Conservation (phyloP, 2,329 filamentous ascomycete species). For the Aphanocladium album region DNA sequence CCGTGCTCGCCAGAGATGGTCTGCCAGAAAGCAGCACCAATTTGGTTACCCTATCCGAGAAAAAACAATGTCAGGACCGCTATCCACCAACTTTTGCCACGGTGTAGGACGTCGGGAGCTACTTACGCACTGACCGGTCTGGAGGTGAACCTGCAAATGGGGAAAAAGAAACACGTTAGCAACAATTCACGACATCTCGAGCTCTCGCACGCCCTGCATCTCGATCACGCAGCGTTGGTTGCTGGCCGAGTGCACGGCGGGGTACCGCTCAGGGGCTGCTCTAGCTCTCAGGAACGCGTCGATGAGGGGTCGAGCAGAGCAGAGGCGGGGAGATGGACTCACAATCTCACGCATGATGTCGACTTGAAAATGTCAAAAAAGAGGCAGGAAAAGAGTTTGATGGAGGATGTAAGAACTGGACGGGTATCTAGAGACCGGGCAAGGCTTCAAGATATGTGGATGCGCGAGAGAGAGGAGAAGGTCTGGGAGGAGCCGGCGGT, state of each 20-base stretch:
- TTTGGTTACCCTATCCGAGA: constrained; percentile 87
- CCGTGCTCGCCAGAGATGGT: constrained; percentile 88
- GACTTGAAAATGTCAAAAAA: constrained; percentile 22
- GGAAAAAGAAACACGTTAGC: constrained; percentile 49
- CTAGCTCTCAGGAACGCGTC: constrained; percentile 35
- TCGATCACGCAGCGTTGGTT: not conserved
- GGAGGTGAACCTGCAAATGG: constrained; percentile 84
- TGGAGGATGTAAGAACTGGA: constrained; percentile 28
- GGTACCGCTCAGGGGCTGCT: constrained; percentile 12
- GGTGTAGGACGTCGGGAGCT: constrained; percentile 1
- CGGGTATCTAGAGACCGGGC: constrained; percentile 29
- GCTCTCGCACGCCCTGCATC: not conserved
- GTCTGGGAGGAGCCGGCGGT: constrained; percentile 17
- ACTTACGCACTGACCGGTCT: constrained; percentile 98
- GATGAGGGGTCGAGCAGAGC: constrained; percentile 17
- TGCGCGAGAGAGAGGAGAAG: constrained; percentile 22
- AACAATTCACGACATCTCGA: constrained; percentile 19
- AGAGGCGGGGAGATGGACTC: constrained; percentile 32
- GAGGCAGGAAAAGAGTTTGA: constrained; percentile 14
- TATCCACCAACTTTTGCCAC: not conserved
- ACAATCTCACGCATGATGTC: constrained; percentile 66
- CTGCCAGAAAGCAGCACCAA: constrained; percentile 99
- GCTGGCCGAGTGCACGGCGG: constrained; percentile 3
- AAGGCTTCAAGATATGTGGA: constrained; percentile 19
- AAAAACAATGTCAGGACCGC: constrained; percentile 32